A percentile compares a stretch with the other conserved stretches of the same genome.
Conservation (phyloP, 1,139 yeast genomes). For the Geotrichum carabidarum region DNA sequence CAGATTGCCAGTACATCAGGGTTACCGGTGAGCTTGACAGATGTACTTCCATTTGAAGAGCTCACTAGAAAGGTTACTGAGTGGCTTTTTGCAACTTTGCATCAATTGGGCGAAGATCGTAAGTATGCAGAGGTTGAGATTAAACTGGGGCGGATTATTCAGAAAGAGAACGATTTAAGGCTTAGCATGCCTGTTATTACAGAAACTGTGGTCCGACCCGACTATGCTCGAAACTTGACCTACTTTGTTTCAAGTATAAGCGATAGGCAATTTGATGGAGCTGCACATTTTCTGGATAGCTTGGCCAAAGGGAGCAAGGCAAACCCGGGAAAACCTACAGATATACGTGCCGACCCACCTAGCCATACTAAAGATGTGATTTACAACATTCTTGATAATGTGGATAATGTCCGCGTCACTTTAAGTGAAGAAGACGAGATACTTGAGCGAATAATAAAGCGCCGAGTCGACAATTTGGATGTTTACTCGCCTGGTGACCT, state of each 20-base stretch:
- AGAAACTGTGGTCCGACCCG: constrained; percentile 61
- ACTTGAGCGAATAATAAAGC: constrained; percentile 64
- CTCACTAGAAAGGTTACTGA: constrained; percentile 78
- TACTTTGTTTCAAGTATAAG: constrained; percentile 68
- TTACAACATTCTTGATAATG: constrained; percentile 28
- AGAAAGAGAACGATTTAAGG: constrained; percentile 59
- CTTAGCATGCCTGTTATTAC: constrained; percentile 67
- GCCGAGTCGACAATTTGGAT: constrained; percentile 63
- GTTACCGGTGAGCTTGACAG: constrained; percentile 50
- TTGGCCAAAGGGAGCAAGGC: constrained; percentile 24
- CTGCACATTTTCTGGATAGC: constrained; percentile 52
- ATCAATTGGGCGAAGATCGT: constrained; percentile 56
- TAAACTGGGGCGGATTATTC: constrained; percentile 73
- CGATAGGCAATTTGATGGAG: constrained; percentile 58
- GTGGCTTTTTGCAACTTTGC: constrained; percentile 81
- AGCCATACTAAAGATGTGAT: constrained; percentile 24
- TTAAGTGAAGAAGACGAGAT: constrained; percentile 33
- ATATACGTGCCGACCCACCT: constrained; percentile 12
- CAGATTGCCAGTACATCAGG: neutral
- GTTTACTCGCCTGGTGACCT: constrained; percentile 71
- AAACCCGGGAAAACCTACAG: neutral
- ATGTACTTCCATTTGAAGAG: constrained; percentile 75
- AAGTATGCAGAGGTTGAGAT: constrained; percentile 71
- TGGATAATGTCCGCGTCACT: constrained; percentile 39
- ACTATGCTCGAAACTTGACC: constrained; percentile 50